Conservation (phyloP, 2,329 filamentous ascomycete species). For the Aspergillus sp. region DNA sequence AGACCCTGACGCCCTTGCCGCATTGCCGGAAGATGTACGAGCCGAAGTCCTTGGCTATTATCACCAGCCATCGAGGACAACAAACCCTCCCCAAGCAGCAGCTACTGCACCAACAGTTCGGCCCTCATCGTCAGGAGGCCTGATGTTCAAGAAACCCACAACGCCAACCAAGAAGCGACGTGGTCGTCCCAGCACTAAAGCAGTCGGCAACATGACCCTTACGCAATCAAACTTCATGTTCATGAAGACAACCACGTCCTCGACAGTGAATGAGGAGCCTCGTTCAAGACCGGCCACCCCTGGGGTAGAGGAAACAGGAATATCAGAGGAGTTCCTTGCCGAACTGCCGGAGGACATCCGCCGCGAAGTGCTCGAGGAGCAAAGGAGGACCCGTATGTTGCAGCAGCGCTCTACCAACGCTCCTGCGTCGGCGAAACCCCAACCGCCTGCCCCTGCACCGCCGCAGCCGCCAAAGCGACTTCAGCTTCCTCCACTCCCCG, state of each 20-base stretch:
- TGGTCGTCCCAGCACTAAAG: constrained; percentile 50
- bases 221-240: constrained; percentile 71
- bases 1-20: constrained; percentile 78
- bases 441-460: constrained; percentile 14
- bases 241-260: constrained; percentile 16
- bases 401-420: constrained; percentile 55
- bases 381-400: constrained; percentile 60
- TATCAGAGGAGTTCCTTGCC: constrained; percentile 72
- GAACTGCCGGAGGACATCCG: constrained; percentile 80
- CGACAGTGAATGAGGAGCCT: constrained; percentile 12
- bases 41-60: constrained; percentile 79
- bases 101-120: constrained; percentile 52
- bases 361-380: constrained; percentile 73
- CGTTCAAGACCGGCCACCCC: constrained; percentile 24
- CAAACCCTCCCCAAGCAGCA: constrained; percentile 30
- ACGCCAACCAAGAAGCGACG: constrained; percentile 68
- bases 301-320: constrained; percentile 25
- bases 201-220: constrained; percentile 57
- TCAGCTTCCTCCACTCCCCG: constrained; percentile 47
- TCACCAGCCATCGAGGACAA: constrained; percentile 25
- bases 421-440: constrained; percentile 29
- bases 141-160: constrained; percentile 42
- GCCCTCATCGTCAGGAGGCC: constrained; percentile 36
- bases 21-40: constrained; percentile 81
- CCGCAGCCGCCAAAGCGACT: constrained; percentile 24